phyloP scores from a whole-genome alignment of 805 yeast species.

The Pichia kluyveri region DNA sequence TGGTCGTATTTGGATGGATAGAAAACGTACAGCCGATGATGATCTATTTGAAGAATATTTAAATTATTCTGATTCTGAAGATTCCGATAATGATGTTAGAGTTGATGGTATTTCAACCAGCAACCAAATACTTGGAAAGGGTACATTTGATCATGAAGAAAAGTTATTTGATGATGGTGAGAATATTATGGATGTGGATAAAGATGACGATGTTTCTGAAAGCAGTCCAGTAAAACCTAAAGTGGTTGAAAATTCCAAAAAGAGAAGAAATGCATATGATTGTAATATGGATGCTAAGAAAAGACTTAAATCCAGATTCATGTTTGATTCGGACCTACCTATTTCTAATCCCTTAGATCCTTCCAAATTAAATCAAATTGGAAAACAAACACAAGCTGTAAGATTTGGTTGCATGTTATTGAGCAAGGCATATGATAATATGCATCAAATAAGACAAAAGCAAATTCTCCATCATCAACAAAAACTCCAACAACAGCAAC shows the following conservation, averaged over 20 bases:
- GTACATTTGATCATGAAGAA: too few relatives aligned
- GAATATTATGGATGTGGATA: slow-evolving; percentile 31
- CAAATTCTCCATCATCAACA: slow-evolving; percentile 36
- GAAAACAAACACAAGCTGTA: slow-evolving; percentile 80
- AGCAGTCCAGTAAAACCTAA: too few relatives aligned
- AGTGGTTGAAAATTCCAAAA: not conserved
- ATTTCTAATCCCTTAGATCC: slow-evolving; percentile 62
- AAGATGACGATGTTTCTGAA: not conserved
- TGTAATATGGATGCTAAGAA: slow-evolving; percentile 24
- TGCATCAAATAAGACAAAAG: slow-evolving; percentile 61
- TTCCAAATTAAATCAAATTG: slow-evolving; percentile 69
- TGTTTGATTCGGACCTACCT: slow-evolving; percentile 37
- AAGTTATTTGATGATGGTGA: slow-evolving; percentile 22
- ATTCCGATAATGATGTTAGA: slow-evolving; percentile 9
- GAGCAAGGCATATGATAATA: slow-evolving; percentile 82
- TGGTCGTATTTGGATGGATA: slow-evolving; percentile 64
- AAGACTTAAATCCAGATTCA: slow-evolving; percentile 41
- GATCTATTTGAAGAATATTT: slow-evolving; percentile 28
- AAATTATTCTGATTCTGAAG: slow-evolving; percentile 27
- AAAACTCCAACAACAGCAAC: slow-evolving; percentile 28
- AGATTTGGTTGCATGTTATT: slow-evolving; percentile 88
- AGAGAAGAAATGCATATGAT: slow-evolving; percentile 26
- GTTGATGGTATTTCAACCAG: not conserved
- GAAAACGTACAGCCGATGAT: slow-evolving; percentile 38
- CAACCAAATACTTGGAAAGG: too few relatives aligned